Evolutionary conservation across 495 filamentous ascomycete genomes (phyloP).

Genomic region (Xylaria telfairii): DNA sequence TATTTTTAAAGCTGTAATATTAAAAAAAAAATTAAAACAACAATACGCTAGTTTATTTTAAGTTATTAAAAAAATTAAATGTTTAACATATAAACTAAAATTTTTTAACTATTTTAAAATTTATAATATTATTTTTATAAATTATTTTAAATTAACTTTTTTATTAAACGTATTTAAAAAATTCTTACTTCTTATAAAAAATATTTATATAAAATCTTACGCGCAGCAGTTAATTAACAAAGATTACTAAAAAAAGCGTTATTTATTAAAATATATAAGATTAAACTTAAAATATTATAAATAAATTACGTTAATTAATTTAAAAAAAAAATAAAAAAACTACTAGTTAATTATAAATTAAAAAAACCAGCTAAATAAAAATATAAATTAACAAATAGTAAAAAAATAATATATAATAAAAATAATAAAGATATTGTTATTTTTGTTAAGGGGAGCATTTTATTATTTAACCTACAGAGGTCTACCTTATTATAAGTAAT

Average conservation of each 20-base stretch:
- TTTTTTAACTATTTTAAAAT: conserved; percentile 13
- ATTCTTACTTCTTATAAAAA: not conserved
- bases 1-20: no score
- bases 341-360: no score
- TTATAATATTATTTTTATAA: conserved; percentile 13
- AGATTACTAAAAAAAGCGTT: not conserved
- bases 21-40: not conserved
- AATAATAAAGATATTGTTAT: no score
- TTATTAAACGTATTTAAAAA: conserved; percentile 13
- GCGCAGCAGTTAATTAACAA: not conserved
- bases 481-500: no score
- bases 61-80: conserved; percentile 6
- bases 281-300: conserved; percentile 10
- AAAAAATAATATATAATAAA: not conserved
- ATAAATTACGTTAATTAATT: not conserved
- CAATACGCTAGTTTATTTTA: not conserved
- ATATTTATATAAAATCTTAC: not conserved
- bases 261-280: conserved; percentile 12
- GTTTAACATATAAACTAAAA: conserved; percentile 14
- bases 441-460: not conserved
- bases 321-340: no score
- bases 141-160: conserved; percentile 18
- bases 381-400: not conserved
- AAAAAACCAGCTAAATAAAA: no score
- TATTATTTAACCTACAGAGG: no score